Evolutionary conservation across 2,329 filamentous ascomycete species (phyloP).

Genomic region (Cyanodermella asteris): DNA sequence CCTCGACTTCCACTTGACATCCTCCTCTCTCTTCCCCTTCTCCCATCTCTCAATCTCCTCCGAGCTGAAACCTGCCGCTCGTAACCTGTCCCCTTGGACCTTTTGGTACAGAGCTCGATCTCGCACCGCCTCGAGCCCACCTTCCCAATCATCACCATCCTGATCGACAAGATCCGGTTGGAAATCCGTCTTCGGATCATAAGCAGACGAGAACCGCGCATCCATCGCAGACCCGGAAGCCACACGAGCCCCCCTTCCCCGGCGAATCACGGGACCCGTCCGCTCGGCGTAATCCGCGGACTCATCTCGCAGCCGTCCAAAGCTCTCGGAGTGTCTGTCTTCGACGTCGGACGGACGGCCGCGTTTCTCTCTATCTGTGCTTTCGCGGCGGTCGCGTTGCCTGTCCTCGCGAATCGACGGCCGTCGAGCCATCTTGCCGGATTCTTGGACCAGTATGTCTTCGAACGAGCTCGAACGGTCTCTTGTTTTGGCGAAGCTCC

Average conservation of each 20-base stretch:
- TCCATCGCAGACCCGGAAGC: slow-evolving; percentile 49
- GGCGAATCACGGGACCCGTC: too few species aligned
- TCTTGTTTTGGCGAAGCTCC: too few species aligned
- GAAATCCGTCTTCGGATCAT: slow-evolving; percentile 30
- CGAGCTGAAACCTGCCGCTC: slow-evolving; percentile 57
- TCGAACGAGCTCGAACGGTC: too few species aligned
- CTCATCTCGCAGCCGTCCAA: too few species aligned
- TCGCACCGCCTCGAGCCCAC: slow-evolving; percentile 53
- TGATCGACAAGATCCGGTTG: slow-evolving; percentile 19
- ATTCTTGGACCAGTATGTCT: too few species aligned
- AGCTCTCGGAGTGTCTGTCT: too few species aligned
- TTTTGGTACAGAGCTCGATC: slow-evolving; percentile 62
- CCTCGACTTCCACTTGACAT: slow-evolving; percentile 49
- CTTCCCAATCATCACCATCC: slow-evolving; percentile 50
- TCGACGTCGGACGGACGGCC: too few species aligned
- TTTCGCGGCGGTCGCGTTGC: too few species aligned
- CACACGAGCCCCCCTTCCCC: slow-evolving; percentile 9
- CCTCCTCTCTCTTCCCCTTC: slow-evolving; percentile 32
- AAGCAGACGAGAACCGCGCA: slow-evolving; percentile 48
- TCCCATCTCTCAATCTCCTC: slow-evolving; percentile 53
- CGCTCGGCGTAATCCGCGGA: too few species aligned
- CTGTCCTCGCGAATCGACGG: too few species aligned
- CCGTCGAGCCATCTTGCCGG: too few species aligned
- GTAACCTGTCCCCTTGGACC: slow-evolving; percentile 53
- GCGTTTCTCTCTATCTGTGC: too few species aligned